Evolutionary conservation across 1,284 basidiomycete species (phyloP).

Genomic region (Anthracocystis walkeri): DNA sequence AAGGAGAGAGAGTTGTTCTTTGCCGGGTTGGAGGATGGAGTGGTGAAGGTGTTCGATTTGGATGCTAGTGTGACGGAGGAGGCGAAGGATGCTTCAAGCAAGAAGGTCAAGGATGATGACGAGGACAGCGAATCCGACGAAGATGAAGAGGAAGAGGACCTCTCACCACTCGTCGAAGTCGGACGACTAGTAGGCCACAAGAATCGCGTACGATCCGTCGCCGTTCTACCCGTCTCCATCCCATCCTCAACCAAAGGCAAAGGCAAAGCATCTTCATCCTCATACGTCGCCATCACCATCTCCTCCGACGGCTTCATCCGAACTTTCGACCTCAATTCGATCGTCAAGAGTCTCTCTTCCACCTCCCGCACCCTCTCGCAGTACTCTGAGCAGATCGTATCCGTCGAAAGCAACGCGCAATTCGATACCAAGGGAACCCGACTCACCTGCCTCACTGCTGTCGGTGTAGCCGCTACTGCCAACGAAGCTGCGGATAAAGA

Average conservation of each 20-base stretch:
- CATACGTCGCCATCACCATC: slow-evolving; percentile 58
- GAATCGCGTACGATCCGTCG: slow-evolving; percentile 60
- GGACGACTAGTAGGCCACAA: slow-evolving; percentile 61
- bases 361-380: slow-evolving; percentile 9
- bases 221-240: slow-evolving; percentile 37
- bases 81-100: slow-evolving; percentile 5
- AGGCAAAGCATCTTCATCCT: slow-evolving; percentile 1
- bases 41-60: slow-evolving; percentile 56
- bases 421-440: slow-evolving; percentile 65
- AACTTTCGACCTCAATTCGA: slow-evolving; percentile 56
- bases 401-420: slow-evolving; percentile 42
- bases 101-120: slow-evolving; percentile 28
- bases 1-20: slow-evolving; percentile 58
- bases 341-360: slow-evolving; percentile 29
- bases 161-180: slow-evolving; percentile 49
- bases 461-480: slow-evolving; percentile 34
- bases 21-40: slow-evolving; percentile 52
- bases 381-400: slow-evolving; percentile 16
- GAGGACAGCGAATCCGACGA: slow-evolving; percentile 19
- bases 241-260: slow-evolving; percentile 12
- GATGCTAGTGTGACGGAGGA: slow-evolving; percentile 31
- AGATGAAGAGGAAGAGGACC: slow-evolving; percentile 36
- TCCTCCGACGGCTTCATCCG: slow-evolving; percentile 67
- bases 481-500: slow-evolving; percentile 22
- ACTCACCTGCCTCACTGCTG: slow-evolving; percentile 63